These are phyloP conservation scores for Colletotrichum navitas DNA, from an alignment of 2,329 filamentous ascomycete species.

Conservation along the genomic window DNA sequence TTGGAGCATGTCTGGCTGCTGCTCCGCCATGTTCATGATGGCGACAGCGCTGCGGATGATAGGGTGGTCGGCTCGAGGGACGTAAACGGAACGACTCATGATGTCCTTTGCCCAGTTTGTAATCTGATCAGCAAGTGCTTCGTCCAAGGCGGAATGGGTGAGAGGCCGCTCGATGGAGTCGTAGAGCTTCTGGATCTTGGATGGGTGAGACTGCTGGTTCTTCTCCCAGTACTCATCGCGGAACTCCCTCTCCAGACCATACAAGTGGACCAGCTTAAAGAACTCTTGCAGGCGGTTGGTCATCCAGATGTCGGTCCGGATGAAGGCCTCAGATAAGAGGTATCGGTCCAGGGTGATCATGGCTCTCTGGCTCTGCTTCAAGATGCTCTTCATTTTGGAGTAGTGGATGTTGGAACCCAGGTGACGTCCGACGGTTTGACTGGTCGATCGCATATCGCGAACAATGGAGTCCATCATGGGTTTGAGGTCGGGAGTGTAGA, in stretches of 20 bases:
- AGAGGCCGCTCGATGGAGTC: neutral
- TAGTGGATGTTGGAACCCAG: constrained; percentile 14
- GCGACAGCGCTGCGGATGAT: constrained; percentile 35
- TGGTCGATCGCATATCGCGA: neutral
- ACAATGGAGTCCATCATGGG: constrained; percentile 6
- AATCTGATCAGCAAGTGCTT: neutral
- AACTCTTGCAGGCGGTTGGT: constrained; percentile 9
- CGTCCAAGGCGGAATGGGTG: neutral
- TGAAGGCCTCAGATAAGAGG: constrained; percentile 26
- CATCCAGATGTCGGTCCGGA: constrained; percentile 28
- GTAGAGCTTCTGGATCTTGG: constrained; percentile 18
- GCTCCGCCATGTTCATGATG: constrained; percentile 27
- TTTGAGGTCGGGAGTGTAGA: constrained; percentile 17
- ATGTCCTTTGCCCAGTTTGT: constrained; percentile 11
- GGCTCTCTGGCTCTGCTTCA: constrained; percentile 15
- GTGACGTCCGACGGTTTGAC: constrained; percentile 3
- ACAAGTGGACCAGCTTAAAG: constrained; percentile 21
- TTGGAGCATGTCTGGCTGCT: neutral
- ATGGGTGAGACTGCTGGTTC: constrained; percentile 7
- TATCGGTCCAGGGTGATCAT: constrained; percentile 24
- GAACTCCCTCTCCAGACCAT: constrained; percentile 23
- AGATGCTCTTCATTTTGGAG: constrained; percentile 10
- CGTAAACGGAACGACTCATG: constrained; percentile 27
- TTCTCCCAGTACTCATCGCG: constrained; percentile 31
- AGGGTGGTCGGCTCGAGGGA: constrained; percentile 19